phyloP scores from a whole-genome alignment of 257 asterid species.

The Solanum dulcamara region DNA sequence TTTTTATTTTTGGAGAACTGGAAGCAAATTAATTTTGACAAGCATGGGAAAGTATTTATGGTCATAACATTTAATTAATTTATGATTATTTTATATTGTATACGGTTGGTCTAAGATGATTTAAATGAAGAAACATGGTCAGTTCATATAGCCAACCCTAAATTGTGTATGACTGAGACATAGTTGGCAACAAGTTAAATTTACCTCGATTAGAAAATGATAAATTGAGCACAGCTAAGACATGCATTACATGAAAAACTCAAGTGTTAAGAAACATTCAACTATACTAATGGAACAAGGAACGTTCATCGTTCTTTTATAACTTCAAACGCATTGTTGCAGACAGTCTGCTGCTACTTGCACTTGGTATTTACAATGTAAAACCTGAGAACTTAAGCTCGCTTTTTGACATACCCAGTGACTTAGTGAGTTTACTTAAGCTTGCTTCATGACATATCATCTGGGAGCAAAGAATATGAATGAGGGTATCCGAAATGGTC shows the following conservation, averaged over 20 bases:
- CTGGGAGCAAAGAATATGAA: not conserved
- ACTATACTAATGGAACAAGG: not conserved
- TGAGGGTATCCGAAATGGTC: not conserved
- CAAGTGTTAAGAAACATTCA: not conserved
- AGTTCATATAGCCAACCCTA: not conserved
- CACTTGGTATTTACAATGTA: not conserved
- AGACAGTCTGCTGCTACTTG: not conserved
- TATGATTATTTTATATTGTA: not conserved
- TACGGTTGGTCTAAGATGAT: not conserved
- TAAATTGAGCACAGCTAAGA: not conserved
- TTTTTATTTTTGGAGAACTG: not conserved
- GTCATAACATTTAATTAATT: not conserved
- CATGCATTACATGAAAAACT: not conserved
- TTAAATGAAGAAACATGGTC: not conserved
- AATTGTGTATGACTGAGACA: not conserved
- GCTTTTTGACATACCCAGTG: not conserved
- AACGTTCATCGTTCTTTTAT: not conserved
- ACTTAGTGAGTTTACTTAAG: not conserved
- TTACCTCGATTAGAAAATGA: not conserved
- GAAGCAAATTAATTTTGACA: not conserved
- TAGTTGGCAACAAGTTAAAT: not conserved
- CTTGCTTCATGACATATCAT: not conserved
- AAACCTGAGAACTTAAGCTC: not conserved
- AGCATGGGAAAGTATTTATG: not conserved
- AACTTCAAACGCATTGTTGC: not conserved